Conservation (phyloP, 306 rosid species). For the Trifolium repens region DNA sequence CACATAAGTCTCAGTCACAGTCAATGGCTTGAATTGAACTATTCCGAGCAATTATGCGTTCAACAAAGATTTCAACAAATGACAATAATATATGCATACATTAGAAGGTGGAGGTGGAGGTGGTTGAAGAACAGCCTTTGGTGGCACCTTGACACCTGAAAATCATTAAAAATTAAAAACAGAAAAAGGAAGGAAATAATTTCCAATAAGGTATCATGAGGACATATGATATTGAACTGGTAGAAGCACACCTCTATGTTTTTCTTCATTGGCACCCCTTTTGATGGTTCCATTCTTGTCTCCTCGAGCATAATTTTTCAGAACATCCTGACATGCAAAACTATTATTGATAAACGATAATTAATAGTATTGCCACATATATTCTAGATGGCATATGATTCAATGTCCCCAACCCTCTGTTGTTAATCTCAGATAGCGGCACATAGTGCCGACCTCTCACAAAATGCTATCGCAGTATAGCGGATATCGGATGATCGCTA, state of each 20-base stretch:
- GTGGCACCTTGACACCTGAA: constrained; percentile 60
- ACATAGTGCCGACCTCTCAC: too few relatives aligned
- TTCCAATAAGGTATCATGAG: constrained; percentile 25
- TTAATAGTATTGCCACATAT: constrained; percentile 33
- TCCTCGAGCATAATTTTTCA: constrained; percentile 50
- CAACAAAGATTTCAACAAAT: constrained; percentile 37
- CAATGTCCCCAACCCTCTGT: background rate
- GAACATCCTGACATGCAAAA: constrained; percentile 62
- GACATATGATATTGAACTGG: constrained; percentile 32
- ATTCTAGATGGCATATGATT: constrained; percentile 28
- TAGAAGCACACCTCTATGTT: constrained; percentile 55
- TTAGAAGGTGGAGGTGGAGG: constrained; percentile 49
- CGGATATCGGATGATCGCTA: too few relatives aligned
- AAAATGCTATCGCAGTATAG: too few relatives aligned
- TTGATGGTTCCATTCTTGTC: constrained; percentile 51
- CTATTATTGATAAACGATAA: constrained; percentile 42
- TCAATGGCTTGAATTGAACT: constrained; percentile 10
- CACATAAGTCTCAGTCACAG: background rate
- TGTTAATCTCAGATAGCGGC: too few relatives aligned
- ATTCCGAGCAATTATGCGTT: constrained; percentile 25
- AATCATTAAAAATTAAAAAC: constrained; percentile 30
- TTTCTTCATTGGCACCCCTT: constrained; percentile 32
- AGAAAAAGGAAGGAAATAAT: constrained; percentile 24
- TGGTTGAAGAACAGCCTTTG: constrained; percentile 47
- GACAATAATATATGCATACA: constrained; percentile 55